phyloP scores from a whole-genome alignment of 192 early-diverging fungal species.

The Ambispora gerdemannii region DNA sequence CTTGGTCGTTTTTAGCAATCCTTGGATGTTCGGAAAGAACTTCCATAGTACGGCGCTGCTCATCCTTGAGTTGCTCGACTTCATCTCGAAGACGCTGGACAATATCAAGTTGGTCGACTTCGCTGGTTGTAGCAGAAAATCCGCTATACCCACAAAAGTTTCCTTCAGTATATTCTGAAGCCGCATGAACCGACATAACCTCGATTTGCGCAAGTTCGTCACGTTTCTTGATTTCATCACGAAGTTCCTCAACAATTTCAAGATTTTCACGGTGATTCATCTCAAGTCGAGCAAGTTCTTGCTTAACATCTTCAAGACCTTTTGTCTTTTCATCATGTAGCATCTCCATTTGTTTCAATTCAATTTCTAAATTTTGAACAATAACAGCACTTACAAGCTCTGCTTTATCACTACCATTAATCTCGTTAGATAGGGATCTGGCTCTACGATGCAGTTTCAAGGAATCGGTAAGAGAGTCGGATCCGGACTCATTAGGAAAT shows the following conservation, averaged over 20 bases:
- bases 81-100: constrained; percentile 27
- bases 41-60: constrained; percentile 14
- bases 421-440: constrained; percentile 24
- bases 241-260: constrained; percentile 27
- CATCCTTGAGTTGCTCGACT: constrained; percentile 30
- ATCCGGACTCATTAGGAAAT: neutral
- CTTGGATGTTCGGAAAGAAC: constrained; percentile 6
- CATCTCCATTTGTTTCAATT: constrained; percentile 23
- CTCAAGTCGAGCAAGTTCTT: constrained; percentile 25
- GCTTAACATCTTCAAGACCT: constrained; percentile 19
- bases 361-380: constrained; percentile 18
- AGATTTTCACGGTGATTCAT: constrained; percentile 27
- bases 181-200: constrained; percentile 15
- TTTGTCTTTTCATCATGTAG: constrained; percentile 26
- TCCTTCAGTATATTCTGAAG: neutral
- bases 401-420: constrained; percentile 13
- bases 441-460: neutral
- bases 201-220: constrained; percentile 14
- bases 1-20: neutral
- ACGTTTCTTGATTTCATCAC: constrained; percentile 25
- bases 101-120: constrained; percentile 30
- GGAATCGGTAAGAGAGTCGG: neutral
- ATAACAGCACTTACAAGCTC: constrained; percentile 6
- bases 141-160: too few relatives aligned
- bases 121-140: constrained; percentile 14